These are phyloP conservation scores for Aspergillus hiratsukae DNA, from an alignment of 2,329 filamentous ascomycete species.

Conservation along the genomic window DNA sequence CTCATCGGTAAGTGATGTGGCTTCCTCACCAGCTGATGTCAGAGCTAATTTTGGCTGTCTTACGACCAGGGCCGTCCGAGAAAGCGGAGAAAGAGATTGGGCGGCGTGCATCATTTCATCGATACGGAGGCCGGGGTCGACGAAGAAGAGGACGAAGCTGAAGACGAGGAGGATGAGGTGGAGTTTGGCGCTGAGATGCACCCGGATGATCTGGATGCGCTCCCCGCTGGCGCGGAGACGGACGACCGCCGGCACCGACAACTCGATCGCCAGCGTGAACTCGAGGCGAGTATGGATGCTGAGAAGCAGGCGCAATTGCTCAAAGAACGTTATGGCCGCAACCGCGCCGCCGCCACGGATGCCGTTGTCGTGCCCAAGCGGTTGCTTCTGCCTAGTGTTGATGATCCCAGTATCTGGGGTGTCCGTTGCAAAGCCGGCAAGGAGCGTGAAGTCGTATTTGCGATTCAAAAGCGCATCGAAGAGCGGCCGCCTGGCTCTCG, in stretches of 20 bases:
- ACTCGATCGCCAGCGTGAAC: constrained; percentile 85
- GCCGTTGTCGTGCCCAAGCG: constrained; percentile 77
- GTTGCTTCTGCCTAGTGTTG: constrained; percentile 82
- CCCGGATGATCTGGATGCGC: constrained; percentile 79
- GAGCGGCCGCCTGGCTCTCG: constrained; percentile 69
- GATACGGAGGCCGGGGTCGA: constrained; percentile 98
- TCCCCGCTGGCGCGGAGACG: constrained; percentile 67
- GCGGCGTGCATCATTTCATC: constrained; percentile 79
- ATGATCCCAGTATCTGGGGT: constrained; percentile 94
- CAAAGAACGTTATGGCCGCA: constrained; percentile 81
- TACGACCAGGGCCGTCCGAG: constrained; percentile 60
- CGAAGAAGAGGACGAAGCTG: constrained; percentile 80
- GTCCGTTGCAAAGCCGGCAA: constrained; percentile 92
- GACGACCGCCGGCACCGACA: constrained; percentile 93
- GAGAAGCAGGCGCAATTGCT: constrained; percentile 87
- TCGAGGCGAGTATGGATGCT: constrained; percentile 82
- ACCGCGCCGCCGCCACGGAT: constrained; percentile 63
- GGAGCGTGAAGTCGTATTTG: constrained; percentile 83
- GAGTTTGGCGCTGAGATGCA: constrained; percentile 88
- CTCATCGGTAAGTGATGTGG: constrained; percentile 57
- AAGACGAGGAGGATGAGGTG: constrained; percentile 84
- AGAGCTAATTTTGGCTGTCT: constrained; percentile 12
- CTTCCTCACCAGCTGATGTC: neutral
- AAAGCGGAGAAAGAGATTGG: constrained; percentile 67
- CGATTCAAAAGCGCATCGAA: constrained; percentile 82